phyloP scores from a whole-genome alignment of 495 filamentous ascomycete genomes.

The Penicillium chermesinum region DNA sequence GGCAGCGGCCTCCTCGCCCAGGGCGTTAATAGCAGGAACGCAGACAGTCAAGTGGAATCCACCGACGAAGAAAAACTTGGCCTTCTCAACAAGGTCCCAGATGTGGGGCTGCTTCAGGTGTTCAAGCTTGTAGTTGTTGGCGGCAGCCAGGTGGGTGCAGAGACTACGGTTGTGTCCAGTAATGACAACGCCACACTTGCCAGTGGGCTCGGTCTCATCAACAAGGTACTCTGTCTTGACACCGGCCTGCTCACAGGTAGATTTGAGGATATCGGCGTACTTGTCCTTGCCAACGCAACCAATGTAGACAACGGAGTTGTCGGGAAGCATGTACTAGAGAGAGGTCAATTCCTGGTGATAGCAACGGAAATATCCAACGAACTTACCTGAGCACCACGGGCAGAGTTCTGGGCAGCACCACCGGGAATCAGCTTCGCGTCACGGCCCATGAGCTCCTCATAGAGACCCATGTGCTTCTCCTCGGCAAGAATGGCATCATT shows the following conservation, averaged over 20 bases:
- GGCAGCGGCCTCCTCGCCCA: constrained; percentile 80
- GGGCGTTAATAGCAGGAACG: constrained; percentile 80
- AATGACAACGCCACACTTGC: constrained; percentile 93
- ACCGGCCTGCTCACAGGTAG: constrained; percentile 74
- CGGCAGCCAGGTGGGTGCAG: constrained; percentile 93
- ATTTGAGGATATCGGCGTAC: constrained; percentile 77
- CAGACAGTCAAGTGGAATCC: constrained; percentile 88
- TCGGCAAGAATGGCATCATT: constrained; percentile 98
- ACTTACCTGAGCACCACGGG: constrained; percentile 77
- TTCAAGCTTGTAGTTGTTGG: constrained; percentile 93
- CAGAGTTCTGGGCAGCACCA: constrained; percentile 97
- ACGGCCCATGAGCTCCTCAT: constrained; percentile 84
- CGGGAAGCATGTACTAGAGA: constrained; percentile 77
- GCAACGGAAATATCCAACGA: neutral
- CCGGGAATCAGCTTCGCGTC: constrained; percentile 92
- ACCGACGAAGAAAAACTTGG: constrained; percentile 85
- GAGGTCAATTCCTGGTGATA: constrained; percentile 8
- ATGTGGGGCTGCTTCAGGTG: constrained; percentile 88
- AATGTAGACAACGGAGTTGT: constrained; percentile 83
- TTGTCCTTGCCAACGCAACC: constrained; percentile 91
- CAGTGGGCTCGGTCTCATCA: constrained; percentile 74
- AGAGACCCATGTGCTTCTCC: constrained; percentile 79
- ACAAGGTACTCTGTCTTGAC: constrained; percentile 90
- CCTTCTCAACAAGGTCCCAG: constrained; percentile 84
- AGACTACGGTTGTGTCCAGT: constrained; percentile 89